Evolutionary conservation across 345 rosid genomes (phyloP).

Genomic region (Viola odorata): DNA sequence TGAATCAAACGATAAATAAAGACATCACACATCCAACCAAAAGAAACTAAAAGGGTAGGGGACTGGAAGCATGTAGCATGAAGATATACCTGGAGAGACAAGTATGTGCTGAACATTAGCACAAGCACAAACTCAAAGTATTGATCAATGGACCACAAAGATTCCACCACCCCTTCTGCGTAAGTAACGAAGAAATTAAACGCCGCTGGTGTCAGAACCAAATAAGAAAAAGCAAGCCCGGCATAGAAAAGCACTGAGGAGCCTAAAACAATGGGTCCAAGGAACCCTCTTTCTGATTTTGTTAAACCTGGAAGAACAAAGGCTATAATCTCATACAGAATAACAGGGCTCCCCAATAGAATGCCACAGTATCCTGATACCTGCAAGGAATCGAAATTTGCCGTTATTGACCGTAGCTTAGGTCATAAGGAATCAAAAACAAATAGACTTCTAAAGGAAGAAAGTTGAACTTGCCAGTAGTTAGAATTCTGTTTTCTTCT

Average conservation of each 20-base stretch:
- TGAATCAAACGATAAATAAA: background rate
- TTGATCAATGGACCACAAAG: slow-evolving; percentile 97
- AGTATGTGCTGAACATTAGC: slow-evolving; percentile 98
- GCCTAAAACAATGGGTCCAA: slow-evolving; percentile 88
- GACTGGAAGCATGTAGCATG: background rate
- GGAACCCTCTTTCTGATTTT: slow-evolving; percentile 76
- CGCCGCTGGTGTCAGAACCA: slow-evolving; percentile 88
- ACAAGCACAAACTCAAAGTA: slow-evolving; percentile 95
- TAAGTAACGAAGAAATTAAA: slow-evolving; percentile 88
- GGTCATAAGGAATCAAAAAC: background rate
- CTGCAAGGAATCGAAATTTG: slow-evolving; percentile 34
- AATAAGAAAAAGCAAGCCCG: slow-evolving; percentile 79
- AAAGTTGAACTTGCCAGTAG: background rate
- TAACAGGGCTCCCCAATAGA: slow-evolving; percentile 86
- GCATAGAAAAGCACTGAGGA: slow-evolving; percentile 90
- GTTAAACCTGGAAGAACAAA: slow-evolving; percentile 97
- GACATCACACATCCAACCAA: background rate
- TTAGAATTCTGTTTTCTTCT: no score
- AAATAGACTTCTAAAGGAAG: background rate
- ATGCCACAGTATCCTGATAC: slow-evolving; percentile 96
- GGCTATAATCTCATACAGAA: slow-evolving; percentile 88
- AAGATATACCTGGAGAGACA: slow-evolving; percentile 80
- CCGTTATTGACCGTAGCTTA: background rate
- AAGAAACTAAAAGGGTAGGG: background rate
- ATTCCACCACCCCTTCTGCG: slow-evolving; percentile 96